These are phyloP conservation scores for Tagetes patula DNA, from an alignment of 129 eudicot species.

Conservation along the genomic window DNA sequence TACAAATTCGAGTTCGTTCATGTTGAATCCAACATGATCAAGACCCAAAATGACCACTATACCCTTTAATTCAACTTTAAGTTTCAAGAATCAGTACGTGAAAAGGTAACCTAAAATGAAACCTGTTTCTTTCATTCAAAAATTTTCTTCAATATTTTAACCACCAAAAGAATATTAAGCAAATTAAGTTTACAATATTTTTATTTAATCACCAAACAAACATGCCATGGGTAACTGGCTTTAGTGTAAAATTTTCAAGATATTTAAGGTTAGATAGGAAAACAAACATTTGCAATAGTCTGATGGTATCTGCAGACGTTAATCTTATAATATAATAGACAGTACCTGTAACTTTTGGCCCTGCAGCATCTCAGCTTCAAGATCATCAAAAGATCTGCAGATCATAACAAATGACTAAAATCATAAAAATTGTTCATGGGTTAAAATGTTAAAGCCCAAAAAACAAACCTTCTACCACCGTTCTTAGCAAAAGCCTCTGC, in stretches of 20 bases:
- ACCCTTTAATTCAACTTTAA: not conserved
- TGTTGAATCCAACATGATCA: not conserved
- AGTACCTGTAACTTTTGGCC: slow-evolving; percentile 98
- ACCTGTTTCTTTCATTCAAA: too few relatives aligned
- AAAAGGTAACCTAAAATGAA: not conserved
- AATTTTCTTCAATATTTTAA: not conserved
- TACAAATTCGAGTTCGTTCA: not conserved
- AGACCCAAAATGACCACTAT: slow-evolving; percentile 7
- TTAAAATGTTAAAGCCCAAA: not conserved
- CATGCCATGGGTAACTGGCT: too few relatives aligned
- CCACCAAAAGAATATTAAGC: not conserved
- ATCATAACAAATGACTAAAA: slow-evolving; percentile 16
- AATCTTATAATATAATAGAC: not conserved
- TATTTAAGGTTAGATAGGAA: not conserved
- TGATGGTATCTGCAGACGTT: not conserved
- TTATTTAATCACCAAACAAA: too few relatives aligned
- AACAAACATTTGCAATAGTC: not conserved
- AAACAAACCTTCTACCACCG: slow-evolving; percentile 82
- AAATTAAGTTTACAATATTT: too few relatives aligned
- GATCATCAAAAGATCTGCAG: slow-evolving; percentile 88
- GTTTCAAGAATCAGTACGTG: not conserved
- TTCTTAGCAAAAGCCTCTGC: slow-evolving; percentile 94
- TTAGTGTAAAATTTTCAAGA: not conserved
- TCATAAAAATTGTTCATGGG: not conserved
- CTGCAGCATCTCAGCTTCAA: slow-evolving; percentile 97